Evolutionary conservation across 495 filamentous ascomycete species (phyloP).

Genomic region (Aspergillus coremiiformis): DNA sequence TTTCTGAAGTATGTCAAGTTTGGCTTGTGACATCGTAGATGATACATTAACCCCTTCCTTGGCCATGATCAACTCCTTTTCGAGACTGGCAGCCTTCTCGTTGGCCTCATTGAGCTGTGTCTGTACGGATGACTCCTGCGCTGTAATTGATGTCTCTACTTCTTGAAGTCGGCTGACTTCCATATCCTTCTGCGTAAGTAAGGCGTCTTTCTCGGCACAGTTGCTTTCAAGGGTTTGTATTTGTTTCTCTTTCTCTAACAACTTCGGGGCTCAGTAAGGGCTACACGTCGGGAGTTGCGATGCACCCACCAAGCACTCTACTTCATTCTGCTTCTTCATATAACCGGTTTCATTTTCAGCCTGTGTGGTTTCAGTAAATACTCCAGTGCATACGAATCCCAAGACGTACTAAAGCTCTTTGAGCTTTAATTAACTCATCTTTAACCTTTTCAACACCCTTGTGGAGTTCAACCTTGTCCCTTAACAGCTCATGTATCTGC

Average conservation of each 20-base stretch:
- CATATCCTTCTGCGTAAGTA: conserved; percentile 12
- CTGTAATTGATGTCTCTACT: conserved; percentile 11
- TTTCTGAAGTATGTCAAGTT: conserved; percentile 2
- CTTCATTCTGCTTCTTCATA: conserved; percentile 4
- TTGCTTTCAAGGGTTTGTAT: conserved; percentile 16
- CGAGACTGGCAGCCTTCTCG: conserved; percentile 12
- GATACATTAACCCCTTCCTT: conserved; percentile 2
- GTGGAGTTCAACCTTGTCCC: conserved; percentile 20
- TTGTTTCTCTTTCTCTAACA: conserved; percentile 13
- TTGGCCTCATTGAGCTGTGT: conserved; percentile 20
- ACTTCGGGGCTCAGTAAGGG: conserved; percentile 17
- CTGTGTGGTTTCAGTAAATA: conserved; percentile 18
- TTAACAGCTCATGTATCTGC: conserved; percentile 14
- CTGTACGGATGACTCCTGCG: conserved; percentile 17
- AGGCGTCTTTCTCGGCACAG: conserved; percentile 11
- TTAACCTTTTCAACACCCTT: conserved; percentile 6
- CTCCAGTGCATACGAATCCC: background rate
- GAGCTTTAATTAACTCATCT: conserved; percentile 13
- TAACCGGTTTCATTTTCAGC: conserved; percentile 9
- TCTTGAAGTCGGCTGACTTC: conserved; percentile 19
- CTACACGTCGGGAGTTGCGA: too few species aligned
- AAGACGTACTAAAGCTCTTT: conserved; percentile 22
- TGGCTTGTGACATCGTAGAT: conserved; percentile 8
- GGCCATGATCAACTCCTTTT: conserved; percentile 7
- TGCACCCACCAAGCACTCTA: conserved; percentile 11